Conservation (phyloP, 2,329 filamentous ascomycete genomes). For the Phialophora expanda region DNA sequence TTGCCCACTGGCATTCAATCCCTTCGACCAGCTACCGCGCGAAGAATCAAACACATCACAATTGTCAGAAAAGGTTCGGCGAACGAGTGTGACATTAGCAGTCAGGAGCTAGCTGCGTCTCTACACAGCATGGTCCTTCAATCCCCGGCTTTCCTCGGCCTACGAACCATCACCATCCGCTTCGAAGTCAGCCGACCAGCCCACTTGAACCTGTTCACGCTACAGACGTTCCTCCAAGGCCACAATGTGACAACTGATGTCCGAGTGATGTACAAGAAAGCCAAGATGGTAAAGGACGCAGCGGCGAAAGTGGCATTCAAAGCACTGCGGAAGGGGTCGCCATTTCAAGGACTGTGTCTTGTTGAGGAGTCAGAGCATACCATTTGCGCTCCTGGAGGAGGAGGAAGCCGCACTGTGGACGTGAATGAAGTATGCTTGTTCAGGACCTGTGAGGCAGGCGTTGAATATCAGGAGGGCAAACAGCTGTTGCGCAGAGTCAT, state of each 20-base stretch:
- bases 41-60: slow-evolving; percentile 22
- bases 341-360: slow-evolving; percentile 19
- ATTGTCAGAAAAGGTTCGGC: slow-evolving; percentile 10
- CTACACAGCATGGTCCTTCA: slow-evolving; percentile 16
- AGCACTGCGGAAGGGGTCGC: slow-evolving; percentile 14
- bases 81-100: slow-evolving; percentile 5
- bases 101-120: slow-evolving; percentile 2
- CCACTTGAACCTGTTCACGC: slow-evolving; percentile 9
- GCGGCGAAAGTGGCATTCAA: slow-evolving; percentile 23
- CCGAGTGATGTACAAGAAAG: slow-evolving; percentile 24
- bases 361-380: slow-evolving; percentile 5
- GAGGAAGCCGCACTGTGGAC: not conserved
- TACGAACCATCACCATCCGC: slow-evolving; percentile 25
- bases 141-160: slow-evolving; percentile 24
- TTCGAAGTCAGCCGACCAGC: slow-evolving; percentile 26
- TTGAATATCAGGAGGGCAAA: not conserved
- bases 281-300: slow-evolving; percentile 9
- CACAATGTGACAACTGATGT: slow-evolving; percentile 1
- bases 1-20: slow-evolving; percentile 21
- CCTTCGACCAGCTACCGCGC: slow-evolving; percentile 24
- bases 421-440: slow-evolving; percentile 18
- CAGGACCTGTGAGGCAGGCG: slow-evolving; percentile 1
- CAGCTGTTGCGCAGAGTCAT: slow-evolving; percentile 4
- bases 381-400: not conserved
- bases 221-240: slow-evolving; percentile 9